phyloP scores from a whole-genome alignment of 1,284 basidiomycete genomes.

The Boletellus deceptivus region DNA sequence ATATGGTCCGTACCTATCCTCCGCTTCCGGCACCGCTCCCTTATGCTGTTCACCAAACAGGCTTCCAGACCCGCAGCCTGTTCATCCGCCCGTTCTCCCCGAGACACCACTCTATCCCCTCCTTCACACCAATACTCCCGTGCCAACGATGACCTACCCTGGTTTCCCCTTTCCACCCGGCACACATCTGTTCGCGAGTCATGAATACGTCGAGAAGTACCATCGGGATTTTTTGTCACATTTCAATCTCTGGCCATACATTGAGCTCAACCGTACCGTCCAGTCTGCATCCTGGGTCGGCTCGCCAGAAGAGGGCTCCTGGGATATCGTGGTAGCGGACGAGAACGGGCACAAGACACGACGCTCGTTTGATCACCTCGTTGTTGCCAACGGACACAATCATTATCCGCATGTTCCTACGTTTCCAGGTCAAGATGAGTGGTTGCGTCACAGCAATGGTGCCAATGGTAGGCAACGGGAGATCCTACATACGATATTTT shows the following conservation, averaged over 20 bases:
- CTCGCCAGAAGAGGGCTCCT: constrained; percentile 38
- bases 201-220: constrained; percentile 47
- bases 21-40: background rate
- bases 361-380: constrained; percentile 47
- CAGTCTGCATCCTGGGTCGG: constrained; percentile 47
- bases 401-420: constrained; percentile 44
- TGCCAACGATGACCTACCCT: constrained; percentile 53
- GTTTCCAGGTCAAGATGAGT: constrained; percentile 48
- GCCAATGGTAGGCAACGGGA: constrained; percentile 31
- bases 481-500: constrained; percentile 55
- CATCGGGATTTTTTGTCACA: constrained; percentile 42
- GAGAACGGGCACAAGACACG: constrained; percentile 13
- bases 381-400: constrained; percentile 54
- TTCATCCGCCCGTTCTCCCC: constrained; percentile 46
- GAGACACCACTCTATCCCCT: constrained; percentile 54
- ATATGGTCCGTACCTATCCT: constrained; percentile 38
- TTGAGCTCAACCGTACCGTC: constrained; percentile 47
- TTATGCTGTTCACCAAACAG: constrained; percentile 19
- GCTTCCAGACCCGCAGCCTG: constrained; percentile 44
- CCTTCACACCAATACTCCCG: constrained; percentile 55
- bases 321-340: constrained; percentile 40
- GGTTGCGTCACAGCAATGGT: constrained; percentile 37
- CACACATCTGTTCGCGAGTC: constrained; percentile 50
- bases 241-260: constrained; percentile 39
- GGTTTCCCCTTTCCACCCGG: constrained; percentile 48